These are phyloP conservation scores for Hyphopichia pseudoburtonii DNA, from an alignment of 1,139 yeast genomes.

Conservation along the genomic window DNA sequence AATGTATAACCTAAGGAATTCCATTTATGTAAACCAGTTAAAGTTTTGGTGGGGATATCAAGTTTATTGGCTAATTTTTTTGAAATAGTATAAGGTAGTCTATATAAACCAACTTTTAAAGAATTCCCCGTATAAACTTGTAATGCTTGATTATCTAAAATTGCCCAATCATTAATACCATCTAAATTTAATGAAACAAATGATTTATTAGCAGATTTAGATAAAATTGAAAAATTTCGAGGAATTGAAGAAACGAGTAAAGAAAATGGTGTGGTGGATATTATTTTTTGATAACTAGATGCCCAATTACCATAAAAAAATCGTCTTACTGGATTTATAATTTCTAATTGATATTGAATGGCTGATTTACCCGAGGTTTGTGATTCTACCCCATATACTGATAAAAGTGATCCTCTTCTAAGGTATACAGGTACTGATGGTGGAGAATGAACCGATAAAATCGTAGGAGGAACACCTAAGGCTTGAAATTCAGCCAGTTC, in stretches of 20 bases:
- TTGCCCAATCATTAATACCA: conserved; percentile 63
- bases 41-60: conserved; percentile 18
- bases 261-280: conserved; percentile 50
- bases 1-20: conserved; percentile 42
- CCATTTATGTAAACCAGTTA: conserved; percentile 40
- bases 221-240: conserved; percentile 7
- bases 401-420: conserved; percentile 47
- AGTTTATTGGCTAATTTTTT: conserved; percentile 28
- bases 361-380: conserved; percentile 17
- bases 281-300: conserved; percentile 43
- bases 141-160: conserved; percentile 46
- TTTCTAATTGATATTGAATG: conserved; percentile 29
- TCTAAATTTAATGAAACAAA: conserved; percentile 49
- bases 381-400: conserved; percentile 39
- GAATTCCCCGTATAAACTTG: conserved; percentile 55
- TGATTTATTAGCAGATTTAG: conserved; percentile 23
- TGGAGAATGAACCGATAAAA: conserved; percentile 48
- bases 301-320: conserved; percentile 42
- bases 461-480: conserved; percentile 46
- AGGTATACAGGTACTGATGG: conserved; percentile 57
- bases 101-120: conserved; percentile 33
- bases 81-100: conserved; percentile 43
- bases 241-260: conserved; percentile 36
- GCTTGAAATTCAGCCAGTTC: conserved; percentile 32
- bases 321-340: conserved; percentile 37